Base-by-base conservation (phyloP, 768 basidiomycete species). In the Phanerochaete sordida region DNA sequence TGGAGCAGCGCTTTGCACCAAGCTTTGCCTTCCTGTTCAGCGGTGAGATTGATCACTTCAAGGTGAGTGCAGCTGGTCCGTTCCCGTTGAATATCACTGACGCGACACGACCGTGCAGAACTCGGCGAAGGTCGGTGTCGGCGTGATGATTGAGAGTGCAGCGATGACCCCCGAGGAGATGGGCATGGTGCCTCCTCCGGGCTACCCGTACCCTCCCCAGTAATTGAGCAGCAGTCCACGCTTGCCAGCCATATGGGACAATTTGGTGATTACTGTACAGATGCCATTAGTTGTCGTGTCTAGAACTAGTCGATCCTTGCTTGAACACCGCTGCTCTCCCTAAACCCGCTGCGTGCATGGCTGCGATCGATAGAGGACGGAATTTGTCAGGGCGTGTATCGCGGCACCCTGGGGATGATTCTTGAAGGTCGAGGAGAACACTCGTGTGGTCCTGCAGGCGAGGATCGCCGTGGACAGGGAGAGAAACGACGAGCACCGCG, bases 41-140 rank as follows among this genome's bases (percentile, higher is more conserved):
- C 19, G 97, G 97, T 11, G 97, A 99, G 81, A 94, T 99, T 66
- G 97, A 99, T 74, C 97, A 99, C 82, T 90, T 93, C 81, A 98
- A 95, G 87, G 95, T 93, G 67, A 63, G 76, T 65, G 24, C 58
- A 7, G 65, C 21, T 47, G 4, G 3, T 44, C 21, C 55, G 19
- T 9, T 61, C 60, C 15, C 59, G 28, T 56, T 26, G 54, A 57
- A 28, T 21, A 30, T 46, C 5, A 61, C 35, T 60, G 6, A 56
- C 37, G 37, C 57, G 11, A 5, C 1, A 11, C 19, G 16, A 33
- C 31, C 16, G 16, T 33, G 13, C 37, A 98, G 94, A 95, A 94
- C 74, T 80, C 93, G 44, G 91, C 93, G 28, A 96, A 95, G 76
- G 88, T 97, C 61, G 96, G 96, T 62, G 88, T 98, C 9, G 95